Evolutionary conservation across 768 basidiomycete genomes (phyloP).

Genomic region (Auriscalpium orientale): DNA sequence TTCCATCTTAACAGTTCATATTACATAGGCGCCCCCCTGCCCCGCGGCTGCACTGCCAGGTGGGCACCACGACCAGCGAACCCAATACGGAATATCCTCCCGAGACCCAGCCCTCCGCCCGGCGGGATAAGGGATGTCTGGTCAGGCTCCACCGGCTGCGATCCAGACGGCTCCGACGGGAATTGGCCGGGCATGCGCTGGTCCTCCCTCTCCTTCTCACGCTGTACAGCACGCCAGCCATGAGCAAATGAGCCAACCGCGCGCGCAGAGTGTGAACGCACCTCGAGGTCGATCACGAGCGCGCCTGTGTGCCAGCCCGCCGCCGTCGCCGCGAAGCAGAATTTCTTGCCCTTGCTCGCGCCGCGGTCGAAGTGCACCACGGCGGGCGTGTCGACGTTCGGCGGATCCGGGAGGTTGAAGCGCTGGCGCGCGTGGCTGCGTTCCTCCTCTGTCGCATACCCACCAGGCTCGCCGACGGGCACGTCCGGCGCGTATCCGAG

Average conservation of each 20-base stretch:
- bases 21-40: too few relatives aligned
- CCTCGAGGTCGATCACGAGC: conserved; percentile 79
- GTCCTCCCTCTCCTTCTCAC: conserved; percentile 29
- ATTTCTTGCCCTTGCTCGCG: conserved; percentile 39
- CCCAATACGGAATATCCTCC: conserved; percentile 43
- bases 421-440: conserved; percentile 22
- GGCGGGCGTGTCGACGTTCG: conserved; percentile 49
- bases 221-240: conserved; percentile 8
- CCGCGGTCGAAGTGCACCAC: conserved; percentile 66
- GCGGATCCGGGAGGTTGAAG: conserved; percentile 19
- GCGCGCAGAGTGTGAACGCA: conserved; percentile 22
- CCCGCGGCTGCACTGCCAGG: too few relatives aligned
- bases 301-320: conserved; percentile 92
- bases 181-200: conserved; percentile 13
- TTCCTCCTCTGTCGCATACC: conserved; percentile 35
- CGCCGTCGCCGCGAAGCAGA: conserved; percentile 76
- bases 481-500: conserved; percentile 66
- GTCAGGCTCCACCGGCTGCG: conserved; percentile 4
- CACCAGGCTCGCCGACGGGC: conserved; percentile 50
- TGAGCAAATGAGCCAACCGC: not conserved
- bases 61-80: conserved; percentile 45
- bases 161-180: conserved; percentile 10
- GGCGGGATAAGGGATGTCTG: conserved; percentile 10
- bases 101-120: conserved; percentile 12
- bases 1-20: too few relatives aligned